A percentile compares a stretch with the other conserved stretches of the same genome.
Evolutionary conservation across 2,329 filamentous ascomycete genomes (phyloP).

Genomic region (Colletotrichum musicola): DNA sequence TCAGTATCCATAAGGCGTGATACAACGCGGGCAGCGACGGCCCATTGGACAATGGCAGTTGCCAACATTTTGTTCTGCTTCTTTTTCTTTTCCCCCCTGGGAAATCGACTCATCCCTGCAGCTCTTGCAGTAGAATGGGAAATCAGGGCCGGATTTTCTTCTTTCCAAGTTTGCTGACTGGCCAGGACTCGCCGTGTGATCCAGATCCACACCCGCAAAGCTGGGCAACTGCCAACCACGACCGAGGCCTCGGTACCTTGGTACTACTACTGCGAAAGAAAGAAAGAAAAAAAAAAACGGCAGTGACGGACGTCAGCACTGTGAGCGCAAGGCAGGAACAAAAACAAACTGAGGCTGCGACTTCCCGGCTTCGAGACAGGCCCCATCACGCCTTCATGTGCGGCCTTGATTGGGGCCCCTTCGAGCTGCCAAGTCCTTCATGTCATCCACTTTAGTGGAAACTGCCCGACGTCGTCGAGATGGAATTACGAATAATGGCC

Average conservation of each 20-base stretch:
- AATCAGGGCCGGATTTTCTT: conserved; percentile 34
- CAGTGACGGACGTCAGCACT: not conserved
- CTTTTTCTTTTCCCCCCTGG: conserved; percentile 3
- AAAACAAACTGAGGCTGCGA: not conserved
- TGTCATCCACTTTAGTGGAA: conserved; percentile 31
- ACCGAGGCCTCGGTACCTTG: not conserved
- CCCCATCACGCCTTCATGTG: conserved; percentile 13
- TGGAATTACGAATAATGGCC: conserved; percentile 38
- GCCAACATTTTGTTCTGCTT: conserved; percentile 13
- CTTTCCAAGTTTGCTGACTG: conserved; percentile 29
- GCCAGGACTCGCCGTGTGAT: not conserved
- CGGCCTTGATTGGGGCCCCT: not conserved
- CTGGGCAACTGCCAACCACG: conserved; percentile 29
- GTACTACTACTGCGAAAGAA: too few relatives aligned
- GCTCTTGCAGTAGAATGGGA: conserved; percentile 8
- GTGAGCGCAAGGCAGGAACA: not conserved
- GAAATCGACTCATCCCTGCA: conserved; percentile 14
- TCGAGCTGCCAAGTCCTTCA: conserved; percentile 15
- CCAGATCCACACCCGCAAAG: conserved; percentile 13
- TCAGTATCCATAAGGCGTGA: too few relatives aligned
- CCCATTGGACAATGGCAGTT: conserved; percentile 32
- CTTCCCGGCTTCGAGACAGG: not conserved
- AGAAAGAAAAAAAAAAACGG: too few relatives aligned
- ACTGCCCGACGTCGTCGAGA: conserved; percentile 30
- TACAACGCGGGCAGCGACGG: conserved; percentile 8